Evolutionary conservation across 2,329 filamentous ascomycete genomes (phyloP).

Genomic region (Dothiorella sarmentorum): DNA sequence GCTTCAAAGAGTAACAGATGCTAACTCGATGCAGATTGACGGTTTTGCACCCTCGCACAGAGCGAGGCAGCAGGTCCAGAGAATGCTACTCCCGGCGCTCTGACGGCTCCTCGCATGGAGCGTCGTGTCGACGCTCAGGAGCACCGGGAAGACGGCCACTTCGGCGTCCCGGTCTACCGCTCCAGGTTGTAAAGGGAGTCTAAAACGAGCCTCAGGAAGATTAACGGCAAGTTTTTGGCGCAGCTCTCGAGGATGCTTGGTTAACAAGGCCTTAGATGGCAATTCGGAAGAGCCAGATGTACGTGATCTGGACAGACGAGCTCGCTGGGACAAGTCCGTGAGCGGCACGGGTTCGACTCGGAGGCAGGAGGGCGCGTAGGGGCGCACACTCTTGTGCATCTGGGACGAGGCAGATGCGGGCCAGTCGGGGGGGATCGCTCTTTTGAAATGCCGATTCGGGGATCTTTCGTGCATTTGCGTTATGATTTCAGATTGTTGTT

Average conservation of each 20-base stretch:
- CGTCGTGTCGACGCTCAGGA: conserved; percentile 30
- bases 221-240: conserved; percentile 12
- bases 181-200: conserved; percentile 38
- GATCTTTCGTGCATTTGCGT: conserved; percentile 16
- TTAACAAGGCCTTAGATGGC: conserved; percentile 1
- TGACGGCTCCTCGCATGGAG: conserved; percentile 53
- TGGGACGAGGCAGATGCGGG: conserved; percentile 17
- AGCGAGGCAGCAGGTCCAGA: conserved; percentile 79
- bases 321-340: conserved; percentile 13
- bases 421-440: conserved; percentile 12
- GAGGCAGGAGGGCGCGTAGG: conserved; percentile 11
- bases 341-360: conserved; percentile 10
- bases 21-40: conserved; percentile 67
- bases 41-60: conserved; percentile 78
- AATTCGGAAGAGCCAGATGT: conserved; percentile 15
- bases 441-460: conserved; percentile 5
- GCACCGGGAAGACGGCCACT: conserved; percentile 28
- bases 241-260: neutral
- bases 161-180: conserved; percentile 33
- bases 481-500: conserved; percentile 18
- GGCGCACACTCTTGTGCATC: neutral
- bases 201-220: conserved; percentile 22
- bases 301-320: conserved; percentile 16
- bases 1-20: no score
- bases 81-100: conserved; percentile 50